Evolutionary conservation across 139 green algal species (phyloP), one percentile per base, ranked within the genome.

Genomic region (Chlorella sp.): DNA sequence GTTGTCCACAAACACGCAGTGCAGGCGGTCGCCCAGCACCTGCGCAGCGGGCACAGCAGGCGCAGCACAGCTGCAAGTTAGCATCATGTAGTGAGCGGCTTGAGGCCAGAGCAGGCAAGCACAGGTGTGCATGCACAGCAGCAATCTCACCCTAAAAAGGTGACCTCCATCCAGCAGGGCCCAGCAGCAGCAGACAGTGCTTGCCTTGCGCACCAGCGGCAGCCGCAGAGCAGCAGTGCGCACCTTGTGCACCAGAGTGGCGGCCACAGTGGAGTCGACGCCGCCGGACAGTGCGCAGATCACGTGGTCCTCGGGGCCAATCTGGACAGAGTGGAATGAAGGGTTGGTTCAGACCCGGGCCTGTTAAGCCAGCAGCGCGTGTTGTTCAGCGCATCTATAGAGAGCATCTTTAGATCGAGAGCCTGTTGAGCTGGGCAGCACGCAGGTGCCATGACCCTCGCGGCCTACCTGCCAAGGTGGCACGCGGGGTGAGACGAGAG

Each of bases 1-100:
- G 83, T 99, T 99, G 91, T 99, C 97, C 16, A 99, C 97, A 90
- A 99, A 99, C 36, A 98, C 94, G 86, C 97, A 99, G 93, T 99
- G 97, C 90, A 99, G 92, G 32, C 97, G 89, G 85, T 99, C 97
- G 13, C 96, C 96, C 76, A 99, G 87, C 20, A 97, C 94, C 70
- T 94, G 94, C n/a, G 4, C 26, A 64, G 48, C 28, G 40, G 26
- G 28, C 60, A 36, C 60, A 68, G 30, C 60, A 36, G 1, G 26
- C 60, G 11, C 60, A 68, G 60, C 60, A 68, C 51, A 60, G 65
- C 7, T 40, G n/a, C 65, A 73, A 9, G 65, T 44, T 11, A n/a
- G n/a, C n/a, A n/a, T n/a, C n/a, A n/a, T n/a, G n/a, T n/a, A n/a
- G n/a, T n/a, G n/a, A n/a, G n/a, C n/a, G n/a, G n/a, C n/a, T n/a